Conservation (phyloP, 2,329 filamentous ascomycete genomes). For the Cryoendolithus antarcticus region DNA sequence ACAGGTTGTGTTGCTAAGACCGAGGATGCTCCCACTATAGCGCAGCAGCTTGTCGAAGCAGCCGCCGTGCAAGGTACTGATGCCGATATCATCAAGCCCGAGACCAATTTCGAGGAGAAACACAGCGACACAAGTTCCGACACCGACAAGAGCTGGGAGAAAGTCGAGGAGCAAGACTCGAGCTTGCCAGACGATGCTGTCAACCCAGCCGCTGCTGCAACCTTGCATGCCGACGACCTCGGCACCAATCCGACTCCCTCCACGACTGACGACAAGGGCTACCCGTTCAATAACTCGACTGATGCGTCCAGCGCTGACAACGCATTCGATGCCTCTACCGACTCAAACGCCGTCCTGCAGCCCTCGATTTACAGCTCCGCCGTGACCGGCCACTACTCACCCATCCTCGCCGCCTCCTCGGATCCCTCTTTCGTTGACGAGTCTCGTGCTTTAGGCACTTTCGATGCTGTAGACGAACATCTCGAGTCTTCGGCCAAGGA, state of each 20-base stretch:
- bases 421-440: constrained; percentile 10
- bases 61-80: constrained; percentile 13
- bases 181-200: neutral
- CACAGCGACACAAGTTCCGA: neutral
- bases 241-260: neutral
- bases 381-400: no score
- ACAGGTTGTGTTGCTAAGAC: neutral
- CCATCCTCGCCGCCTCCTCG: no score
- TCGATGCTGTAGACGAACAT: constrained; percentile 20
- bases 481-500: constrained; percentile 16
- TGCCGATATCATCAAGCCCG: constrained; percentile 9
- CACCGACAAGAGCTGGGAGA: constrained; percentile 2
- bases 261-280: no score
- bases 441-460: constrained; percentile 9
- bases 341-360: constrained; percentile 2
- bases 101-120: constrained; percentile 9
- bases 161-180: neutral
- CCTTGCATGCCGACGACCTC: neutral
- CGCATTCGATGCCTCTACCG: constrained; percentile 11
- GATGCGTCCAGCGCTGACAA: neutral
- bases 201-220: neutral
- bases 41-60: constrained; percentile 11
- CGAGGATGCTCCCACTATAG: constrained; percentile 2
- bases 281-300: no score
- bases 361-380: no score